Percentiles rank a stretch among this genome's conserved stretches.
These are phyloP conservation scores for Pyrrhoderma lamaoense DNA, from an alignment of 1,284 basidiomycete species.

Conservation along the genomic window DNA sequence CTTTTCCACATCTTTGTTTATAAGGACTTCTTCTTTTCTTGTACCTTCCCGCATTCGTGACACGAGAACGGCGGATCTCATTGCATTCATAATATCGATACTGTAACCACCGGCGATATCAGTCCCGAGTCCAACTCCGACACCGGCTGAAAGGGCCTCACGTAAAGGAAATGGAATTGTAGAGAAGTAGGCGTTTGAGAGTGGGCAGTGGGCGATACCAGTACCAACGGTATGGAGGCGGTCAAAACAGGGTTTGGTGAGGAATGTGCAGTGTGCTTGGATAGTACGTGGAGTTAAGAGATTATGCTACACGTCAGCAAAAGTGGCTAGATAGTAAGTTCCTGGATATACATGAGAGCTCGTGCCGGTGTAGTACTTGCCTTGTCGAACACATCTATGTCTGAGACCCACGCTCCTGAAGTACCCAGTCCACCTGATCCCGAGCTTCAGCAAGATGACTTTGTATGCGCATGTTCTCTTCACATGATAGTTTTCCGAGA, in stretches of 20 bases:
- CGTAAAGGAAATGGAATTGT: constrained; percentile 64
- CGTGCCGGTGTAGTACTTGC: constrained; percentile 30
- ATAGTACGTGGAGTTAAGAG: constrained; percentile 59
- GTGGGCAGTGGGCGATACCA: constrained; percentile 75
- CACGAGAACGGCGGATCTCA: constrained; percentile 69
- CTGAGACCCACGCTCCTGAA: constrained; percentile 51
- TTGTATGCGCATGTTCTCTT: constrained; percentile 48
- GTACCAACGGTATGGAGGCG: constrained; percentile 47
- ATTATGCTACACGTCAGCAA: constrained; percentile 33
- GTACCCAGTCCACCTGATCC: constrained; percentile 69
- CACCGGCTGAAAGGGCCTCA: constrained; percentile 56
- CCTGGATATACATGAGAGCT: background rate
- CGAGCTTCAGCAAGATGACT: constrained; percentile 72
- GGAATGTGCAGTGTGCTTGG: constrained; percentile 83
- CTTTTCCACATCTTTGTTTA: constrained; percentile 12
- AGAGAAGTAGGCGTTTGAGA: constrained; percentile 83
- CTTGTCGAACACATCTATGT: constrained; percentile 66
- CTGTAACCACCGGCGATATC: constrained; percentile 82
- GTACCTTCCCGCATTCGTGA: constrained; percentile 65
- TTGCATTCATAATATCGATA: constrained; percentile 65
- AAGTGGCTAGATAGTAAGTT: constrained; percentile 9
- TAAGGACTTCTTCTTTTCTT: constrained; percentile 29
- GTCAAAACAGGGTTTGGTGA: constrained; percentile 42
- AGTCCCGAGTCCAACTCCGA: constrained; percentile 73
- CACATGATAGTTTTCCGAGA: constrained; percentile 44